Conservation (phyloP, 2,329 filamentous ascomycete genomes). For the Colletotrichum simmondsii region DNA sequence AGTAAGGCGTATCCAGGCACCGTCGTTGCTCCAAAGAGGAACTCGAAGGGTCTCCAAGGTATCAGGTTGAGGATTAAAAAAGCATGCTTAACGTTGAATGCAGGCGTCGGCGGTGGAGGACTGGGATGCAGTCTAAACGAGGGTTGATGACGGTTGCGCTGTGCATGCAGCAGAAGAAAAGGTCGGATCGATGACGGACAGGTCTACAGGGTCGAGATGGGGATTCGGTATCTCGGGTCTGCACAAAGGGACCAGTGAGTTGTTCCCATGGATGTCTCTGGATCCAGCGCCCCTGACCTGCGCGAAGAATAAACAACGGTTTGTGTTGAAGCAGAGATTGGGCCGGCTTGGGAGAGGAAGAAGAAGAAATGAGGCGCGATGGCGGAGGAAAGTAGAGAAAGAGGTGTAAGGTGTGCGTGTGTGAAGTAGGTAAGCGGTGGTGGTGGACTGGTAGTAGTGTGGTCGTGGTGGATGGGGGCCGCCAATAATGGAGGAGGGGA, state of each 20-base stretch:
- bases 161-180: constrained; percentile 28
- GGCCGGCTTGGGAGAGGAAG: constrained; percentile 5
- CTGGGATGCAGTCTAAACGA: constrained; percentile 10
- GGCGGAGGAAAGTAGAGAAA: constrained; percentile 6
- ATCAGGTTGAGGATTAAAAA: constrained; percentile 14
- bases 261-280: constrained; percentile 12
- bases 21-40: background rate
- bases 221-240: constrained; percentile 11
- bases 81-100: constrained; percentile 26
- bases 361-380: constrained; percentile 19
- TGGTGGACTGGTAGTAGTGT: background rate
- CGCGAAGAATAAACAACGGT: constrained; percentile 12
- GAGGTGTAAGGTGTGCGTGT: background rate
- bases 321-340: constrained; percentile 21
- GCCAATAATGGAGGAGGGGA: constrained; percentile 15
- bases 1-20: background rate
- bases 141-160: constrained; percentile 11
- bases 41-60: constrained; percentile 6
- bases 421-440: background rate
- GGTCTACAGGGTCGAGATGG: background rate
- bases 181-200: background rate
- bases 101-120: background rate
- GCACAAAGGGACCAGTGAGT: constrained; percentile 16
- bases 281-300: constrained; percentile 16
- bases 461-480: constrained; percentile 9